A percentile compares a stretch with the other conserved stretches of the same genome.
Evolutionary conservation across 306 rosid genomes (phyloP).

Genomic region (Trichosanthes truncata): DNA sequence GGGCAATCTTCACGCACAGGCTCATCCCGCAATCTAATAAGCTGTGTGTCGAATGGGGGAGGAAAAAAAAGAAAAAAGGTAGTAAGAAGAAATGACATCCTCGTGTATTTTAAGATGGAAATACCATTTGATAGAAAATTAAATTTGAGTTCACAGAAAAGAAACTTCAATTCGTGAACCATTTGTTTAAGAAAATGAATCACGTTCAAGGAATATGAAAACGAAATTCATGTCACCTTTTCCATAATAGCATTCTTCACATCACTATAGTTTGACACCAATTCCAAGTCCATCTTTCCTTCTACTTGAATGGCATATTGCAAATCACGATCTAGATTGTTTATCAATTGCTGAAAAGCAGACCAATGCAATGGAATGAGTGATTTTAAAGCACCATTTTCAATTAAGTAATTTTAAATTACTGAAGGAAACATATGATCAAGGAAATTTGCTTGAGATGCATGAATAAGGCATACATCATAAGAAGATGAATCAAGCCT

Average conservation of each 20-base stretch:
- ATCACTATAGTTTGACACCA: constrained; percentile 76
- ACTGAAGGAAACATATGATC: constrained; percentile 10
- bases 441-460: constrained; percentile 12
- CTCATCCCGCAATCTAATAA: constrained; percentile 55
- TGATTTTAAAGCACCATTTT: background rate
- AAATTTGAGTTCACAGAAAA: background rate
- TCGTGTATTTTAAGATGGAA: background rate
- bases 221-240: constrained; percentile 47
- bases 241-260: constrained; percentile 74
- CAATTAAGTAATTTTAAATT: background rate
- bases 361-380: constrained; percentile 17
- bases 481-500: constrained; percentile 72
- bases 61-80: constrained; percentile 8
- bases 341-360: constrained; percentile 63
- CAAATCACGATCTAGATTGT: constrained; percentile 83
- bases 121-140: background rate
- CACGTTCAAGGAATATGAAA: background rate
- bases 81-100: background rate
- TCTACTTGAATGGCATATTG: constrained; percentile 89
- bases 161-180: background rate
- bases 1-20: constrained; percentile 88
- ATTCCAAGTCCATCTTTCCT: constrained; percentile 76
- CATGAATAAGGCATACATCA: constrained; percentile 45
- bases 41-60: constrained; percentile 37
- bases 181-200: constrained; percentile 5